phyloP scores from a whole-genome alignment of 2,329 filamentous ascomycete species.

The Aureobasidium sp. region DNA sequence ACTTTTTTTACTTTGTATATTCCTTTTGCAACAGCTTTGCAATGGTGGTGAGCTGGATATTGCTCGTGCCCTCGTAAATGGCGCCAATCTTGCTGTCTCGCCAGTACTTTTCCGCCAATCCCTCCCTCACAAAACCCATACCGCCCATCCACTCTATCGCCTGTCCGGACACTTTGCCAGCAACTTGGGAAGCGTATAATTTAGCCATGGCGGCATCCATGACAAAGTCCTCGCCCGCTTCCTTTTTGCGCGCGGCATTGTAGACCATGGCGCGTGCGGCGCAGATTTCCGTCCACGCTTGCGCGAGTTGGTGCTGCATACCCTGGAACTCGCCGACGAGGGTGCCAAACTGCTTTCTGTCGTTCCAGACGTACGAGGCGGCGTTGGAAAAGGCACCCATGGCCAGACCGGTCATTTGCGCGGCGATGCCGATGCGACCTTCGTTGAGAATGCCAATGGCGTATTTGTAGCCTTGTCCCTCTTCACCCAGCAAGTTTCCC shows the following conservation, averaged over 20 bases:
- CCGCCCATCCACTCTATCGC: conserved; percentile 99
- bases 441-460: conserved; percentile 92
- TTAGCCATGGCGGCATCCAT: conserved; percentile 97
- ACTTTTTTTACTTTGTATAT: conserved; percentile 47
- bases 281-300: conserved; percentile 87
- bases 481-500: conserved; percentile 78
- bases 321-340: conserved; percentile 95
- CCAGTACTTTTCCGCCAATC: conserved; percentile 95
- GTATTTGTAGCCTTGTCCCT: conserved; percentile 95
- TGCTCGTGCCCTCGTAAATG: conserved; percentile 78
- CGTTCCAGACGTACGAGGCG: conserved; percentile 91
- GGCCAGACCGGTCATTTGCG: conserved; percentile 96
- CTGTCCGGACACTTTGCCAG: conserved; percentile 71
- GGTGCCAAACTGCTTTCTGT: conserved; percentile 91
- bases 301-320: conserved; percentile 98
- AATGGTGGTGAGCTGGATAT: conserved; percentile 64
- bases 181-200: conserved; percentile 87
- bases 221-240: conserved; percentile 91
- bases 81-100: conserved; percentile 97
- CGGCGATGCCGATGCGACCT: conserved; percentile 93
- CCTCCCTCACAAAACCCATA: conserved; percentile 96
- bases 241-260: conserved; percentile 96
- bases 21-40: conserved; percentile 61
- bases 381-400: conserved; percentile 94
- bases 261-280: conserved; percentile 88